Evolutionary conservation across 495 filamentous ascomycete species (phyloP), one percentile per base, ranked within the genome.

Genomic region (Talaromyces liani): DNA sequence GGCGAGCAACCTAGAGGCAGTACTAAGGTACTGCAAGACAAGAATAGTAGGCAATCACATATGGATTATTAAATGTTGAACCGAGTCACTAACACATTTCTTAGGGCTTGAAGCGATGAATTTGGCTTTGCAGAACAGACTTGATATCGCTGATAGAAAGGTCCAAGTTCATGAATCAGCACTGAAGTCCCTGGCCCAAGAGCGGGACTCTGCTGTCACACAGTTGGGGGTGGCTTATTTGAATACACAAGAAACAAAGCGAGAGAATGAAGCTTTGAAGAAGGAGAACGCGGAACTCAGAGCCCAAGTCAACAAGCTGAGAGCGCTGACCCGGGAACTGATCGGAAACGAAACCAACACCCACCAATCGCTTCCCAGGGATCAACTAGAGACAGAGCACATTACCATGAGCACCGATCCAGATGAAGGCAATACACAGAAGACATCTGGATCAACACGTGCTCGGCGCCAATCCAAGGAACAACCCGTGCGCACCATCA

Each of bases 191-290:
- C 70, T 89, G 45, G 84, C 81, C 53, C 78, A 82, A 41, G 88
- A 91, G 62, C 79, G 87, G 45, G 86, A 90, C 66, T 82, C 84
- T 60, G 80, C 87, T 6, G 79, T 88, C 29, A 82, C 82, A 33
- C 87, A 90, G 53, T 73, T 90, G 12, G 85, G 80, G 3, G 79
- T 85, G 22, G 85, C 88, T 12, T 87, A 85, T 60, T 77, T 83
- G n/a, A 83, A 83, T 55, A 77, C 79, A 0, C 86, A 88, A 63
- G 85, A 88, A 60, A 71, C 89, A 18, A 88, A 88, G 73, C 69
- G 63, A n/a, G 82, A 85, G 33, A 85, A 82, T 63, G 77, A 81
- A 36, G 72, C 63, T 16, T 65, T 86, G n/a, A 72, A 70, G 34
- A 68, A 75, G 51, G 81, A 84, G 64, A 82, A 84, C 65, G 62